Base-by-base conservation (phyloP, 1,284 basidiomycete species). In the Apiotrichum veenhuisii region DNA sequence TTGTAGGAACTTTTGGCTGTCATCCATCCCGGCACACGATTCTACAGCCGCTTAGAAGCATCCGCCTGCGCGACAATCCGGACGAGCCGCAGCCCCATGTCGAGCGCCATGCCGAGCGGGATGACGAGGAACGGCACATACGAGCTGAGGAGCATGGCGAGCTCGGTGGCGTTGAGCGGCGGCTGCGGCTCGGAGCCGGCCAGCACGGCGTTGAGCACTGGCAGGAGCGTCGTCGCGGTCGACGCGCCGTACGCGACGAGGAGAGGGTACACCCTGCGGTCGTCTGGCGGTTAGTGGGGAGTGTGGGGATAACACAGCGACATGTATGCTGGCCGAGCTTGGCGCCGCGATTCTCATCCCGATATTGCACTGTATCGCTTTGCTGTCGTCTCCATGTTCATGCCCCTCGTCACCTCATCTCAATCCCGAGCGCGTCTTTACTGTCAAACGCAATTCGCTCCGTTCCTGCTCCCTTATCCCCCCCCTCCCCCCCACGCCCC, bases 61-160 rank as follows among this genome's bases (percentile, higher is more conserved):
- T 66, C 57, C 23, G 60, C 63, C 2, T 33, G 46, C 12, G 40
- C 53, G 22, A 70, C 50, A 23, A 72, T 62, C 38, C 49, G 58
- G 27, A 59, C 44, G 5, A 73, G 43, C 48, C 67, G 66, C 20
- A 55, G 17, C 11, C 64, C 80, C 83, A 90, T 87, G 66, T 91
- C 89, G 10, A 87, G 57, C 0, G 85, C 79, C 82, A 92, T 89
- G 11, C 80, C 68, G 5, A 89, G 66, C 0, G 89, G 88, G 0
- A 90, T 73, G 25, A 88, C 37, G 57, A 88, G 82, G 80, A 87
- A 92, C 0, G 89, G 87, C 3, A 89, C 69, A 65, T 91, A 92
- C 65, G 83, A 85, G 12, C 80, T 80, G 15, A 91, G 77, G n/a
- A 91, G 78, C 42, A 86, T 69, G 20, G 77, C 85, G 81, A 55